Evolutionary conservation across 2,329 filamentous ascomycete genomes (phyloP).

Genomic region (Aureobasidium sp.): DNA sequence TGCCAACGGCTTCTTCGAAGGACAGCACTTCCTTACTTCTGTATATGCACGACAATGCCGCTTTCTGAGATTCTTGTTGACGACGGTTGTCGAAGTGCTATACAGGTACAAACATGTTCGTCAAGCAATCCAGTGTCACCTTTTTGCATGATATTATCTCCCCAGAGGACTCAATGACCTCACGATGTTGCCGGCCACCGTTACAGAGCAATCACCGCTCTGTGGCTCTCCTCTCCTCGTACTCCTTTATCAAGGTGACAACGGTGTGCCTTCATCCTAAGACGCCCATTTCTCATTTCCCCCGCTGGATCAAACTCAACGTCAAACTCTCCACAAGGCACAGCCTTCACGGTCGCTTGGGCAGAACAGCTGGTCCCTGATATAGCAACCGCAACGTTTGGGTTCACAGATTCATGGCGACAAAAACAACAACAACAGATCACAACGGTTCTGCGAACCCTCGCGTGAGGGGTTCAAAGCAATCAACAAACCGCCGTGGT

Average conservation of each 20-base stretch:
- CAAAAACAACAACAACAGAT: conserved; percentile 4
- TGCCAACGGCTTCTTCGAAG: neutral
- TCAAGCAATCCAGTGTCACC: too few relatives aligned
- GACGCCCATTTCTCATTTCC: conserved; percentile 3
- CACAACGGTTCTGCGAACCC: neutral
- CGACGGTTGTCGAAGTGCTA: neutral
- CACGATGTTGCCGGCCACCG: neutral
- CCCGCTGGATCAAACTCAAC: neutral
- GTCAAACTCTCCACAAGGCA: neutral
- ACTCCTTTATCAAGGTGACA: conserved; percentile 6
- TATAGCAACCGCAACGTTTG: conserved; percentile 1
- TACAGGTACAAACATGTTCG: neutral
- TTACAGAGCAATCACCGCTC: neutral
- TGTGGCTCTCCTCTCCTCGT: neutral
- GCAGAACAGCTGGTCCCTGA: neutral
- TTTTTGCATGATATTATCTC: too few relatives aligned
- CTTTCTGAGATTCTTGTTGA: neutral
- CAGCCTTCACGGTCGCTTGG: neutral
- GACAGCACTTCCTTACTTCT: neutral
- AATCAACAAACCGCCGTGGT: neutral
- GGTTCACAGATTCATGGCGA: neutral
- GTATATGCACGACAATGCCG: neutral
- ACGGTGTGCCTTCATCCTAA: neutral
- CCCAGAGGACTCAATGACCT: neutral
- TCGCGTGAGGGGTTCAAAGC: neutral